These are phyloP conservation scores for Phylloporus sp. DNA, from an alignment of 768 basidiomycete genomes.

Conservation along the genomic window DNA sequence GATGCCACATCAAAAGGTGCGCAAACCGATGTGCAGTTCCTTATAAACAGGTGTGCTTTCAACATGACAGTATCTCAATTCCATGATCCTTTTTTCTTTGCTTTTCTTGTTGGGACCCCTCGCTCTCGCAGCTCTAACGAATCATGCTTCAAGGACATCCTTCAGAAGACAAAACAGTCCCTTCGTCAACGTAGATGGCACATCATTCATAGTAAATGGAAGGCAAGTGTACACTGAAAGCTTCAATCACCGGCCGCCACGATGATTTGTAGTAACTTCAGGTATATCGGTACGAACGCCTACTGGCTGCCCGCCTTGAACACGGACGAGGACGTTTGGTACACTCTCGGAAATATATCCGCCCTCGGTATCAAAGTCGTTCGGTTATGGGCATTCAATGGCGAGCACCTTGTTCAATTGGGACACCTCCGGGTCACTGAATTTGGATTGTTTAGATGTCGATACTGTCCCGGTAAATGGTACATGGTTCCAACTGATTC, in stretches of 20 bases:
- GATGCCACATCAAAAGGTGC: too few species aligned
- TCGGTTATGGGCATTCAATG: conserved; percentile 71
- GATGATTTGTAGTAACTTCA: conserved; percentile 33
- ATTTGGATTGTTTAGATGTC: conserved; percentile 39
- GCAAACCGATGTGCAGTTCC: too few species aligned
- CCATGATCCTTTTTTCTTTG: conserved; percentile 35
- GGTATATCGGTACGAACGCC: conserved; percentile 53
- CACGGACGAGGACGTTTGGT: conserved; percentile 48
- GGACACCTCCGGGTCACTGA: not conserved
- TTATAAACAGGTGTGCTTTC: too few species aligned
- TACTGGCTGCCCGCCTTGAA: conserved; percentile 64
- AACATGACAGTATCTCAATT: too few species aligned
- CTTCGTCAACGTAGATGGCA: conserved; percentile 43
- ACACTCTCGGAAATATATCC: conserved; percentile 54
- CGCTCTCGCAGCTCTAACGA: conserved; percentile 25
- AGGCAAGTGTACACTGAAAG: conserved; percentile 32
- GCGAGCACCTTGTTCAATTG: conserved; percentile 24
- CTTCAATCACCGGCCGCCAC: conserved; percentile 17
- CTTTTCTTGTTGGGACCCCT: conserved; percentile 28
- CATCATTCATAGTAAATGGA: conserved; percentile 52
- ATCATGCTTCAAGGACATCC: conserved; percentile 32
- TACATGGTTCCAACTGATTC: conserved; percentile 59
- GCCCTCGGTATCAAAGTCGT: conserved; percentile 53
- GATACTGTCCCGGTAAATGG: conserved; percentile 48
- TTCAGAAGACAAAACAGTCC: conserved; percentile 29